Evolutionary conservation across 768 basidiomycete species (phyloP).

Genomic region (Plicaturopsis crispa): DNA sequence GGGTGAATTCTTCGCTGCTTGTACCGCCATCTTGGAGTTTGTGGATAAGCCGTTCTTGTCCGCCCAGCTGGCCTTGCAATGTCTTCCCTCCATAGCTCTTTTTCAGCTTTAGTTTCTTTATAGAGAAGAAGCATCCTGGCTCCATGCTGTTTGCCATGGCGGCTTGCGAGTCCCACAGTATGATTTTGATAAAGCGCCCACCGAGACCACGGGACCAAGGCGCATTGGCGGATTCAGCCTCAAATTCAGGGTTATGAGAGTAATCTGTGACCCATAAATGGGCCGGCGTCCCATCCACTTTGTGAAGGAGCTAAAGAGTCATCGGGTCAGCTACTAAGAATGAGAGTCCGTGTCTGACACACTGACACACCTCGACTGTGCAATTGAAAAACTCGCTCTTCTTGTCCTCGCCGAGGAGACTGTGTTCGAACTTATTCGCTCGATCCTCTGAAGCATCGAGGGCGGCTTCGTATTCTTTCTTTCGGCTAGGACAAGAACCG

Average conservation of each 20-base stretch:
- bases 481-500: slow-evolving; percentile 33
- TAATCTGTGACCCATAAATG: slow-evolving; percentile 62
- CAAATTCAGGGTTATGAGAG: slow-evolving; percentile 39
- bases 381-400: slow-evolving; percentile 42
- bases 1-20: slow-evolving; percentile 30
- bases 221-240: slow-evolving; percentile 18
- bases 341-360: not conserved
- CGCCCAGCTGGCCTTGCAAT: slow-evolving; percentile 39
- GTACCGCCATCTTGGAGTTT: slow-evolving; percentile 29
- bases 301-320: slow-evolving; percentile 36
- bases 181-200: slow-evolving; percentile 43
- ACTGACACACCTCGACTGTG: slow-evolving; percentile 43
- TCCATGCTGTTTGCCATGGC: slow-evolving; percentile 28
- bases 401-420: slow-evolving; percentile 38
- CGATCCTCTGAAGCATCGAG: slow-evolving; percentile 16
- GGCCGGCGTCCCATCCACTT: slow-evolving; percentile 23
- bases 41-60: slow-evolving; percentile 34
- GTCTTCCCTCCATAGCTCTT: slow-evolving; percentile 18
- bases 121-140: slow-evolving; percentile 34
- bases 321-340: slow-evolving; percentile 1
- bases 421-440: slow-evolving; percentile 30
- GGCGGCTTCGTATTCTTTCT: slow-evolving; percentile 31
- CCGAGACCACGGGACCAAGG: slow-evolving; percentile 39
- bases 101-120: slow-evolving; percentile 47
- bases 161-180: slow-evolving; percentile 40